phyloP scores from a whole-genome alignment of 1,284 basidiomycete genomes.

The Agaricales sp. region DNA sequence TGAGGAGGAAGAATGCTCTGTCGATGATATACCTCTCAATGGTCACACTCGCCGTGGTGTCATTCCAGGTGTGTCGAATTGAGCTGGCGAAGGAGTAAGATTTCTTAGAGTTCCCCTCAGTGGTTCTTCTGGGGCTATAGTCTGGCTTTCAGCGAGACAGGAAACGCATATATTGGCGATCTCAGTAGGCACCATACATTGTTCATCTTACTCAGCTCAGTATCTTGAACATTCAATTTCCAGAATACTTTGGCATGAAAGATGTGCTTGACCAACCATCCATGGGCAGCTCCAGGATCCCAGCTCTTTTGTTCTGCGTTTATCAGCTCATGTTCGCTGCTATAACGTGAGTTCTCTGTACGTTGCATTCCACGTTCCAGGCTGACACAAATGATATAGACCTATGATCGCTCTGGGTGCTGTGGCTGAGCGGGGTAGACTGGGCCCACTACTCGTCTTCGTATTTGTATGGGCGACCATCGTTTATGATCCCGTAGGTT shows the following conservation, averaged over 20 bases:
- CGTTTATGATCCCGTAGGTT: constrained; percentile 68
- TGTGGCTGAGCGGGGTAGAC: constrained; percentile 82
- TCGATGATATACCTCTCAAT: constrained; percentile 87
- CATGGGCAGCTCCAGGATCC: constrained; percentile 62
- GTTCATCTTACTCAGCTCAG: constrained; percentile 31
- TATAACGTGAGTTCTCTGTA: constrained; percentile 46
- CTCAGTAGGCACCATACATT: constrained; percentile 41
- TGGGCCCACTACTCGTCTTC: constrained; percentile 85
- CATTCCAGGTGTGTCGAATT: constrained; percentile 49
- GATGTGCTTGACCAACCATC: constrained; percentile 73
- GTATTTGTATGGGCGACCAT: constrained; percentile 89
- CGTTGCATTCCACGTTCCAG: not conserved
- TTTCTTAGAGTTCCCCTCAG: no score
- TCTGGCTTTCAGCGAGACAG: constrained; percentile 58
- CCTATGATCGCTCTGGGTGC: constrained; percentile 85
- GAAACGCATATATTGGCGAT: constrained; percentile 50
- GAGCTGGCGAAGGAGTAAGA: no score
- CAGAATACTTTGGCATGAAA: constrained; percentile 77
- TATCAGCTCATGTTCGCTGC: constrained; percentile 89
- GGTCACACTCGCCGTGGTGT: constrained; percentile 65
- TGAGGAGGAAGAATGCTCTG: constrained; percentile 81
- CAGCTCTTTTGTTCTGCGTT: constrained; percentile 78
- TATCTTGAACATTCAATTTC: constrained; percentile 6
- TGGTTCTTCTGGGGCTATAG: constrained; percentile 75
- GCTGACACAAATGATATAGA: constrained; percentile 20